Evolutionary conservation across 2,329 filamentous ascomycete genomes (phyloP).

Genomic region (Parasarocladium wereldwijsianum): DNA sequence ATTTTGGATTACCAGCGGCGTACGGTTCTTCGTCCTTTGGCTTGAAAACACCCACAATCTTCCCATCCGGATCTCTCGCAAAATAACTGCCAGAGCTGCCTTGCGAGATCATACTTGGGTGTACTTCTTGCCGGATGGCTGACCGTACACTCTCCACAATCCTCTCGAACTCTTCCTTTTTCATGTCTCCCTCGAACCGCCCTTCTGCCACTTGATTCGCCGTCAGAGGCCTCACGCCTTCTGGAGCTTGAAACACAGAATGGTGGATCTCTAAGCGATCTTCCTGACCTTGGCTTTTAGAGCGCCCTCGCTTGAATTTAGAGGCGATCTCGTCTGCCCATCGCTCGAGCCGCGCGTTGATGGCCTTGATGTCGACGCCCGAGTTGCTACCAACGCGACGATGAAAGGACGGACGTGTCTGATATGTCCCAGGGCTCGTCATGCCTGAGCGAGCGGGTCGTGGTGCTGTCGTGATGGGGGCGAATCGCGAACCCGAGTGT

Average conservation of each 20-base stretch:
- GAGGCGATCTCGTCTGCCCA: slow-evolving; percentile 98
- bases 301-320: slow-evolving; percentile 79
- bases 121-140: slow-evolving; percentile 80
- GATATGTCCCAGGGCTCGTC: slow-evolving; percentile 33
- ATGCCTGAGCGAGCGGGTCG: slow-evolving; percentile 41
- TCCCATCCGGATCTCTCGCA: slow-evolving; percentile 78
- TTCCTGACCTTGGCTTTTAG: slow-evolving; percentile 56
- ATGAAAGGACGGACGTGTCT: slow-evolving; percentile 25
- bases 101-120: slow-evolving; percentile 92
- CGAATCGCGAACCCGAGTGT: slow-evolving; percentile 49
- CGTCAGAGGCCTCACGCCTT: slow-evolving; percentile 69
- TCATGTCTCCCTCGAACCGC: slow-evolving; percentile 52
- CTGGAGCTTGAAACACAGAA: slow-evolving; percentile 88
- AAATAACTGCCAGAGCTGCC: slow-evolving; percentile 98
- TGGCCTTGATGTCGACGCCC: slow-evolving; percentile 93
- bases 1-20: slow-evolving; percentile 91
- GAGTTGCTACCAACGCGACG: slow-evolving; percentile 53
- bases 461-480: slow-evolving; percentile 44
- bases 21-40: slow-evolving; percentile 98
- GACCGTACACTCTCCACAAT: slow-evolving; percentile 80
- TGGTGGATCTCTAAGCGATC: slow-evolving; percentile 91
- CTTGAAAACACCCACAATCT: slow-evolving; percentile 96
- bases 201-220: slow-evolving; percentile 53
- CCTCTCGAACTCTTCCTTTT: slow-evolving; percentile 68
- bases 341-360: slow-evolving; percentile 85